A percentile compares a stretch with the other conserved stretches of the same genome.
phyloP scores from a whole-genome alignment of 306 rosid genomes.

The Medicago truncatula region MtrunA17r5.0-ANR NC_053047.1:38258501-38259000 shows the following conservation, averaged over 20 bases:
- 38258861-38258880: conserved; percentile 2
- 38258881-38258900: not conserved
- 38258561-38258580: conserved; percentile 14
- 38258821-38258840: not conserved
- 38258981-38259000: conserved; percentile 51
- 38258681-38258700: conserved; percentile 11
- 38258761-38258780: conserved; percentile 4
- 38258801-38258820: conserved; percentile 20
- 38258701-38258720: conserved; percentile 19
- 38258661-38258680: not conserved
- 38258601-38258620: not conserved
- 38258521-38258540: conserved; percentile 30
- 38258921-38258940: conserved; percentile 40
- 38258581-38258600: conserved; percentile 34
- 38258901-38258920: not conserved
- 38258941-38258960: conserved; percentile 60
- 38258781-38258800: conserved; percentile 24
- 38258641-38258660: not conserved
- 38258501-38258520: conserved; percentile 16
- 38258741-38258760: conserved; percentile 48
- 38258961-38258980: conserved; percentile 74
- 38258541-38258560: conserved; percentile 10
- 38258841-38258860: conserved; percentile 42
- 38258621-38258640: not conserved
- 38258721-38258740: conserved; percentile 25